phyloP scores from a whole-genome alignment of 2,329 filamentous ascomycete species.

The Lasiodiplodia sp. region DNA sequence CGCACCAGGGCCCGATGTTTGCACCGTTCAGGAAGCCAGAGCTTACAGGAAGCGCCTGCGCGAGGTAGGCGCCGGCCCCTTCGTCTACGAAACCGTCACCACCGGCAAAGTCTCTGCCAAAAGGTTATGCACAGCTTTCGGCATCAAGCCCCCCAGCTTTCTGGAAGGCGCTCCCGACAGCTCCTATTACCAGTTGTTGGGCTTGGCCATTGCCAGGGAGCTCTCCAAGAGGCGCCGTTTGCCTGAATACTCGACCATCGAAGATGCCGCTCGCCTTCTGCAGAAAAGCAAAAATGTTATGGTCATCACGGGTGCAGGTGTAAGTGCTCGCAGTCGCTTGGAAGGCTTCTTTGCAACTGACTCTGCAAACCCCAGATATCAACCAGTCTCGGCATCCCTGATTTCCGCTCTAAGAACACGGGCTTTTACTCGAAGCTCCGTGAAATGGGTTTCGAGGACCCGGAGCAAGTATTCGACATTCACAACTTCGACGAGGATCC shows the following conservation, averaged over 20 bases:
- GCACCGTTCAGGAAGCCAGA: slow-evolving; percentile 63
- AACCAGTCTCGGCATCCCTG: slow-evolving; percentile 93
- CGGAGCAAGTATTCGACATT: slow-evolving; percentile 96
- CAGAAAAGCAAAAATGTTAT: slow-evolving; percentile 81
- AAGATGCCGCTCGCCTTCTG: slow-evolving; percentile 84
- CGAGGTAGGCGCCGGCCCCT: slow-evolving; percentile 77
- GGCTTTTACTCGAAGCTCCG: slow-evolving; percentile 88
- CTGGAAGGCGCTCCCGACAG: slow-evolving; percentile 77
- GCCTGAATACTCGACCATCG: slow-evolving; percentile 79
- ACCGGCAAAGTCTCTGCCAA: slow-evolving; percentile 75
- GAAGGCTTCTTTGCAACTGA: slow-evolving; percentile 30
- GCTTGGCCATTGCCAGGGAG: slow-evolving; percentile 79
- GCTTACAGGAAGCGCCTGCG: slow-evolving; percentile 75
- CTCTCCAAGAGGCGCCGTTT: slow-evolving; percentile 83
- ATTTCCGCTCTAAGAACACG: slow-evolving; percentile 92
- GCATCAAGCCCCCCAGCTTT: slow-evolving; percentile 75
- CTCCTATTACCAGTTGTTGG: slow-evolving; percentile 76
- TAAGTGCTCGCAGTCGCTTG: slow-evolving; percentile 12
- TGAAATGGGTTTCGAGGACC: slow-evolving; percentile 79
- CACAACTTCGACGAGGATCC: slow-evolving; percentile 85
- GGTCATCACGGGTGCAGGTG: slow-evolving; percentile 88
- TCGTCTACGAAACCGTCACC: slow-evolving; percentile 75
- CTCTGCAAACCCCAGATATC: slow-evolving; percentile 66
- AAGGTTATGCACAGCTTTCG: slow-evolving; percentile 87
- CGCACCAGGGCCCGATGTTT: slow-evolving; percentile 39